Conservation (phyloP, 225 moss, liverwort and hornwort genomes). For the Marchantia polymorpha region DNA sequence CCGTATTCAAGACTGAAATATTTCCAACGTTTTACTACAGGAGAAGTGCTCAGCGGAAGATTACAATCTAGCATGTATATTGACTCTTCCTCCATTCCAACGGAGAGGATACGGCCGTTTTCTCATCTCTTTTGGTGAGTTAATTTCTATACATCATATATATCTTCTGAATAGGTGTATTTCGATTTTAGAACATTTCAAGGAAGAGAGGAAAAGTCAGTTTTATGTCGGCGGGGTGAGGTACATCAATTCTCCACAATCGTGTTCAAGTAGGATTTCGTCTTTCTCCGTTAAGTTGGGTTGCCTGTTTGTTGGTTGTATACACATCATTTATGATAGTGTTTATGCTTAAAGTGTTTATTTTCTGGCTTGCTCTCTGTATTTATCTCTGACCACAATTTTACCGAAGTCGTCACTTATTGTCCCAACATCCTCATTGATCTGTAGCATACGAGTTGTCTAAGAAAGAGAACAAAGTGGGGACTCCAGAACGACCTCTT, state of each 20-base stretch:
- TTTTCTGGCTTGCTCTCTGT: neutral
- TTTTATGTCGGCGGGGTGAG: neutral
- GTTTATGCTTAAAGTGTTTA: neutral
- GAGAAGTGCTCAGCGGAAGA: conserved; percentile 91
- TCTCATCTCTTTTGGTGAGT: conserved; percentile 83
- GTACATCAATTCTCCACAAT: neutral
- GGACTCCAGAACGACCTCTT: conserved; percentile 92
- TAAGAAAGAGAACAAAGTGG: conserved; percentile 90
- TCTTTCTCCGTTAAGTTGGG: neutral
- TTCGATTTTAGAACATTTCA: neutral
- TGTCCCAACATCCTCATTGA: neutral
- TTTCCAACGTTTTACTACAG: conserved; percentile 34
- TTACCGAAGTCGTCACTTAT: neutral
- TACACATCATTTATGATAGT: neutral
- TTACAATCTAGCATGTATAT: conserved; percentile 91
- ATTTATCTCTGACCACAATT: neutral
- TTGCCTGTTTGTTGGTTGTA: neutral
- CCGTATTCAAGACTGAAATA: neutral
- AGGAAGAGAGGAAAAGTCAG: neutral
- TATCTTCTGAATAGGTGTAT: neutral
- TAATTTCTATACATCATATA: neutral
- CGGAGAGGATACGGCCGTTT: conserved; percentile 97
- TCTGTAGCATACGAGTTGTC: conserved; percentile 83
- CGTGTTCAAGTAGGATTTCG: neutral
- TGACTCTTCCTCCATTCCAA: conserved; percentile 92